Evolutionary conservation across 148 eudicot genomes (phyloP).

Genomic region (Rhododendron williamsianum): DNA sequence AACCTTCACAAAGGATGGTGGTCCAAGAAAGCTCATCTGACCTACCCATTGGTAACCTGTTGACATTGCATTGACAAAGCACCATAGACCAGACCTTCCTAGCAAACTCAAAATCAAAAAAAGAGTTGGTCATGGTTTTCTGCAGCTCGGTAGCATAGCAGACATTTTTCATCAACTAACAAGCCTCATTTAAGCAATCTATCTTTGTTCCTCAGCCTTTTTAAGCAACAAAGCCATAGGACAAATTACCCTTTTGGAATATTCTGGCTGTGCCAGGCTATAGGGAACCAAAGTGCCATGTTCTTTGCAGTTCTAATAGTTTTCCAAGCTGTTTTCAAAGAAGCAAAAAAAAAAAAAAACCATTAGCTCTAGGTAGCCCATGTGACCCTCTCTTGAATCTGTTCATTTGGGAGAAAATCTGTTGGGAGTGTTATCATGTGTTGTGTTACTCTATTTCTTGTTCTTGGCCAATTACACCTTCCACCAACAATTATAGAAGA

Average conservation of each 20-base stretch:
- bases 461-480: not conserved
- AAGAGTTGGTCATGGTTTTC: not conserved
- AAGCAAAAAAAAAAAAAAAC: too few relatives aligned
- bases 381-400: not conserved
- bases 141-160: not conserved
- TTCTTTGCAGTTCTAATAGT: not conserved
- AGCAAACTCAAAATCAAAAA: not conserved
- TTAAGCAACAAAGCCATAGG: not conserved
- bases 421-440: not conserved
- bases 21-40: not conserved
- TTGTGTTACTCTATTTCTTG: not conserved
- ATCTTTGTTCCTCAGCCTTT: not conserved
- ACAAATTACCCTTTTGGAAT: not conserved
- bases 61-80: not conserved
- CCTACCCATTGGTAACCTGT: not conserved
- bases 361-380: not conserved
- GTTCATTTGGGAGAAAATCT: not conserved
- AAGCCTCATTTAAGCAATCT: not conserved
- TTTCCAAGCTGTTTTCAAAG: not conserved
- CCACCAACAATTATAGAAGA: not conserved
- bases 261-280: not conserved
- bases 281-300: not conserved
- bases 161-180: not conserved
- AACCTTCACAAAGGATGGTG: not conserved
- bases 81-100: not conserved